Conservation (phyloP, 805 yeast genomes). For the Saturnispora sanitii region DNA sequence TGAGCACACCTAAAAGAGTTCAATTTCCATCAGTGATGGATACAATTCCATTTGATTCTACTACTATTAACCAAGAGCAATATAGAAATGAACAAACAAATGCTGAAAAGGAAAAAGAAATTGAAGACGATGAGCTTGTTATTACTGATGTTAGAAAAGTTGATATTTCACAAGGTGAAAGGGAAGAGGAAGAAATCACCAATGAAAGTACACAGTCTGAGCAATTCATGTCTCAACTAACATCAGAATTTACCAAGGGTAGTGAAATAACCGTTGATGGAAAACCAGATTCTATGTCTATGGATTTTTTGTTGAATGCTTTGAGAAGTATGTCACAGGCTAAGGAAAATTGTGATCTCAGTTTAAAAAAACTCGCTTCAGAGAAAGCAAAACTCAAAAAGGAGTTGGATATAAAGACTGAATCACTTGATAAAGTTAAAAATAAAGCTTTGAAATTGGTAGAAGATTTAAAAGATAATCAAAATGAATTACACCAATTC, state of each 20-base stretch:
- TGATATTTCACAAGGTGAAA: background rate
- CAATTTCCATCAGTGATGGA: too few relatives aligned
- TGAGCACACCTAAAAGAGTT: slow-evolving; percentile 4
- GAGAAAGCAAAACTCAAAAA: slow-evolving; percentile 8
- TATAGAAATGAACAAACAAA: too few relatives aligned
- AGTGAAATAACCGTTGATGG: background rate
- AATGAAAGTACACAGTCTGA: background rate
- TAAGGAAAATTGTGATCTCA: slow-evolving; percentile 10
- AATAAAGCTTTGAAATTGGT: slow-evolving; percentile 6
- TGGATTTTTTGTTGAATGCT: slow-evolving; percentile 17
- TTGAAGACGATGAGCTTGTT: slow-evolving; percentile 11
- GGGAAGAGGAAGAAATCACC: background rate
- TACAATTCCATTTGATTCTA: too few relatives aligned
- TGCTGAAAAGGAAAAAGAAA: background rate
- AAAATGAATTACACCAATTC: slow-evolving; percentile 6
- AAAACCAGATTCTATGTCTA: slow-evolving; percentile 11
- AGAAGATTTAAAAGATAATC: slow-evolving; percentile 2
- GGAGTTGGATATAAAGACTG: slow-evolving; percentile 6
- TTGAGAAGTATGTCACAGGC: slow-evolving; percentile 11
- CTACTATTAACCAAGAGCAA: too few relatives aligned
- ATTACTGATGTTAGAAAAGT: slow-evolving; percentile 9
- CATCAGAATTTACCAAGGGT: background rate
- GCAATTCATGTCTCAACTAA: background rate
- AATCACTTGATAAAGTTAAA: slow-evolving; percentile 10
- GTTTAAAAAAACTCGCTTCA: slow-evolving; percentile 6